These are phyloP conservation scores for Globisporangium acanthophoron DNA, from an alignment of 352 stramenopile genomes.

Conservation along the genomic window DNA sequence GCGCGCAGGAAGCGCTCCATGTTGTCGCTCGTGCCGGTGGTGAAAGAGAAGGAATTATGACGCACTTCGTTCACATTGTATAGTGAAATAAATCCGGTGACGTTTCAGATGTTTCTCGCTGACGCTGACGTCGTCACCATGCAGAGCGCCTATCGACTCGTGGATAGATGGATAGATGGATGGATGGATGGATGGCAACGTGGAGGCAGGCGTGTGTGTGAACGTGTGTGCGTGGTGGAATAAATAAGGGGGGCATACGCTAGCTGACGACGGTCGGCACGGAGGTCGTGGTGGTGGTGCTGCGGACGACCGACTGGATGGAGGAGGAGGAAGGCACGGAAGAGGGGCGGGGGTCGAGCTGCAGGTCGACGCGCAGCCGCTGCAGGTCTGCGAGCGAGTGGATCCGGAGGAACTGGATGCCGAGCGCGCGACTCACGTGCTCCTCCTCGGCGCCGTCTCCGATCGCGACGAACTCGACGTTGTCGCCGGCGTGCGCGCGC, in stretches of 20 bases:
- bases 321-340: neutral
- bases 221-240: no score
- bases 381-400: slow-evolving; percentile 56
- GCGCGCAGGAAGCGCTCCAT: slow-evolving; percentile 50
- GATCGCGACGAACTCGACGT: slow-evolving; percentile 69
- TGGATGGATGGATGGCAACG: no score
- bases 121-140: neutral
- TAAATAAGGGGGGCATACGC: no score
- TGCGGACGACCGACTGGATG: neutral
- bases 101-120: neutral
- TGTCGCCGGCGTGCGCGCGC: slow-evolving; percentile 30
- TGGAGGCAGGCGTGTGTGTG: no score
- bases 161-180: no score
- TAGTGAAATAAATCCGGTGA: no score
- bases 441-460: slow-evolving; percentile 77
- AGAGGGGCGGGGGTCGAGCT: slow-evolving; percentile 24
- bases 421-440: slow-evolving; percentile 57
- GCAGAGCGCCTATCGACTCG: no score
- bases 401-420: slow-evolving; percentile 74
- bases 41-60: neutral
- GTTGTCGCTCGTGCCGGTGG: slow-evolving; percentile 1
- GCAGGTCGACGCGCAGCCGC: slow-evolving; percentile 49
- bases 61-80: no score
- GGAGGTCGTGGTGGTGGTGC: no score
- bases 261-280: no score